Evolutionary conservation across 352 stramenopile genomes (phyloP).

Genomic region (Phytophthora gonapodyides): DNA sequence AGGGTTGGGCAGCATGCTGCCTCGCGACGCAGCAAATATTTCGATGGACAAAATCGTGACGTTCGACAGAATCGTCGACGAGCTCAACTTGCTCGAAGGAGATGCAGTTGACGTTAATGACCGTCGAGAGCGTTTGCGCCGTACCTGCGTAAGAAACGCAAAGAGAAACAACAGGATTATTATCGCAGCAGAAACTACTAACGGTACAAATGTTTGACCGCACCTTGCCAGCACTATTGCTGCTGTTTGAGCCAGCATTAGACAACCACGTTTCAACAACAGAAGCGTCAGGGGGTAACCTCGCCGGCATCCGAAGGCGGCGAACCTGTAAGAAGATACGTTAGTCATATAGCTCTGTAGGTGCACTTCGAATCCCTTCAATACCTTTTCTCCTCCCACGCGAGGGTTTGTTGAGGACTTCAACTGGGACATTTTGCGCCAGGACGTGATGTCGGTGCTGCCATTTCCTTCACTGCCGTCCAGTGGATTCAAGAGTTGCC

Average conservation of each 20-base stretch:
- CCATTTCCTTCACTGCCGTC: constrained; percentile 4
- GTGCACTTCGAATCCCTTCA: not conserved
- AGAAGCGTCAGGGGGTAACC: constrained; percentile 39
- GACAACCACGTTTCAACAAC: constrained; percentile 42
- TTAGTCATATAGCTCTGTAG: not conserved
- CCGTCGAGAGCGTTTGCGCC: constrained; percentile 27
- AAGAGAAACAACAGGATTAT: not conserved
- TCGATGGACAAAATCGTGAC: constrained; percentile 85
- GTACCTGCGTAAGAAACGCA: constrained; percentile 7
- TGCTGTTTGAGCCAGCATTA: constrained; percentile 7
- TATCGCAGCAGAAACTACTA: not conserved
- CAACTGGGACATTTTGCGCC: constrained; percentile 34
- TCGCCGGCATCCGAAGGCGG: constrained; percentile 47
- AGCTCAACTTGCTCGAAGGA: constrained; percentile 25
- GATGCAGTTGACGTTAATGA: constrained; percentile 24
- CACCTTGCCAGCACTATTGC: constrained; percentile 31
- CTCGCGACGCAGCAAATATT: constrained; percentile 60
- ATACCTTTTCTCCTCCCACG: constrained; percentile 26
- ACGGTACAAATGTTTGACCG: not conserved
- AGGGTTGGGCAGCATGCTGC: constrained; percentile 72
- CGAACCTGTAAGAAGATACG: constrained; percentile 26
- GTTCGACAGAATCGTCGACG: constrained; percentile 55
- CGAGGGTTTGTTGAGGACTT: constrained; percentile 1
- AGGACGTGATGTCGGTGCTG: constrained; percentile 1
- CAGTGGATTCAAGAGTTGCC: constrained; percentile 17